Evolutionary conservation across 148 eudicot genomes (phyloP), one percentile per base, ranked within the genome.

Genomic region (Silene latifolia): DNA sequence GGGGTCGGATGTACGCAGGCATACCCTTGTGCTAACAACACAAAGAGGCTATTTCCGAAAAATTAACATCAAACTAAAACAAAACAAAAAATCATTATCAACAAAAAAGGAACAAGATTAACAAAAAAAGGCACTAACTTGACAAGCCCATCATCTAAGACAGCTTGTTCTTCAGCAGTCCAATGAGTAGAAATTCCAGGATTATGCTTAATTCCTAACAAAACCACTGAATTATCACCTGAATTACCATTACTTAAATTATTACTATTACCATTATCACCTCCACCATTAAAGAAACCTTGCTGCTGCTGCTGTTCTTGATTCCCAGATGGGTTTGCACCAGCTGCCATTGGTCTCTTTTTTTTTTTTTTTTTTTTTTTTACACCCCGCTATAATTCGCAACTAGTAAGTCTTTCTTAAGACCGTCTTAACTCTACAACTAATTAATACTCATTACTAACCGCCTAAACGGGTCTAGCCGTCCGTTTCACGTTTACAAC

Each of bases 81-180:
- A 27, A 27, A 62, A 62, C 17, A 60, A 59, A 60, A 60, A 0
- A 59, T 8, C 2, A 20, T 5, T 58, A 24, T 1, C 51, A 0
- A 39, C 44, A 39, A 39, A 64, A 66, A 17, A 67, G 20, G 27
- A 68, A 21, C 35, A 47, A 11, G 6, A 23, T 51, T 51, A 4
- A n/a, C n/a, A 23, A 39, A 19, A 15, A 71, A 51, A 58, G 75
- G 73, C 20, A 80, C 92, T 73, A 68, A 95, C 99, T 83, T 88
- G 78, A 73, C 51, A 48, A 92, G 89, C 48, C 95, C 87, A 42
- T 89, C 93, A 57, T 95, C 91, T 64, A 95, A 80, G 20, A 80
- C 75, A 42, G 87, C 72, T 79, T 92, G 96, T 80, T 95, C 99
- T 29, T 95, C 97, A 44, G 83, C 14, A 17, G 88, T 83, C 99